Conservation (phyloP, 441 rosid species). For the Syzygium syzygioides region DNA sequence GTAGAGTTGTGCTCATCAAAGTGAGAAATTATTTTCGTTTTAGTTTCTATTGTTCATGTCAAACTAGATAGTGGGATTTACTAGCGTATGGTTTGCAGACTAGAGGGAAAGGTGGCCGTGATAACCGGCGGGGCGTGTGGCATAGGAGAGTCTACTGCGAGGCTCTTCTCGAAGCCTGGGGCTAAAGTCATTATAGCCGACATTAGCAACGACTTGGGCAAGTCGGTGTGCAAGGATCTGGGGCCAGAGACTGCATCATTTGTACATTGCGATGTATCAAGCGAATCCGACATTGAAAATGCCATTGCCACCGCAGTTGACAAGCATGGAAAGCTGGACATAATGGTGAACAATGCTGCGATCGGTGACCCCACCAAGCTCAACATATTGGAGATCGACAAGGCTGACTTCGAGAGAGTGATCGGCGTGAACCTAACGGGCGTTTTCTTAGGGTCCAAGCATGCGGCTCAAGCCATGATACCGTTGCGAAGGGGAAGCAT, state of each 20-base stretch:
- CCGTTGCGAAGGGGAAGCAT: not conserved
- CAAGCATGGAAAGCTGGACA: conserved; percentile 8
- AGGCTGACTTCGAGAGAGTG: conserved; percentile 5
- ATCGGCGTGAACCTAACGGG: conserved; percentile 2
- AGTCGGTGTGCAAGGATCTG: conserved; percentile 12
- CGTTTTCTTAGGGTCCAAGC: conserved; percentile 11
- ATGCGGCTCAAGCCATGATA: conserved; percentile 15
- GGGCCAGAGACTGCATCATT: not conserved
- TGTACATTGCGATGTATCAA: conserved; percentile 6
- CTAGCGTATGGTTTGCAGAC: not conserved
- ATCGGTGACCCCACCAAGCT: not conserved
- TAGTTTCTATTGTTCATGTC: not conserved
- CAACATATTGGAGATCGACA: not conserved
- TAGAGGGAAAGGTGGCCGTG: conserved; percentile 32
- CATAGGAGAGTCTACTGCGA: conserved; percentile 28
- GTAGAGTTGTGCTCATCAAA: not conserved
- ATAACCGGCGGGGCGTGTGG: conserved; percentile 36
- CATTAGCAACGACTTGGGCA: conserved; percentile 20
- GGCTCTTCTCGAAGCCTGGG: conserved; percentile 26
- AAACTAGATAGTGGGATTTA: not conserved
- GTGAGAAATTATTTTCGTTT: not conserved
- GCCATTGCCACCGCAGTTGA: conserved; percentile 3
- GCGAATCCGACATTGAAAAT: conserved; percentile 7
- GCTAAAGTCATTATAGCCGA: conserved; percentile 31
- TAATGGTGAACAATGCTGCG: conserved; percentile 15